Base-by-base conservation (phyloP, 306 rosid species). In the Potentilla sterilis region DNA sequence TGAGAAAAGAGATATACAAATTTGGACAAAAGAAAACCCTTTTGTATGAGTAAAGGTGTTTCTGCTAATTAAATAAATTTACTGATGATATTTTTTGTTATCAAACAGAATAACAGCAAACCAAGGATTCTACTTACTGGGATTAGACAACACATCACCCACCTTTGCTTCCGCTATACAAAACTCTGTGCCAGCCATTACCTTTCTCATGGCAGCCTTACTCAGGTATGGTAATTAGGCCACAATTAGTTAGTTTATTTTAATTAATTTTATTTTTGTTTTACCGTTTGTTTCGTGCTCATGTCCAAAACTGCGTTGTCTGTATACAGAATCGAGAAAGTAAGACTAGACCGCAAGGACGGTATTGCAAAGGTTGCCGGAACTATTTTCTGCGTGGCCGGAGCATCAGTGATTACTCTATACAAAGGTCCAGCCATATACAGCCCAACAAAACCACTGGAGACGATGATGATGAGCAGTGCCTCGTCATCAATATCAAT, bases 81-180 rank as follows among this genome's bases (percentile, higher is more conserved):
- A 46, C 62, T 12, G 3, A 6, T 24, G 41, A 14, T 11, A 13
- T 44, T 14, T 21, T n/a, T 47, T 22, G 40, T 4, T 22, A 58
- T 63, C 63, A 19, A 13, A 75, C 92, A 95, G 99, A 81, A 92
- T 95, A 11, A 95, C 99, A 44, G 97, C 99, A 16, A 95, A 95
- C 83, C 99, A 95, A 80, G 99, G 97, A 42, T 95, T 92, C 84
- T 95, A 95, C 89, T 89, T 95, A 88, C 91, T 95, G 79, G 99
- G 99, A 2, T 83, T 95, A 78, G 99, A 95, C 82, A 90, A 95
- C 88, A 95, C 98, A 38, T 84, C 99, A 1, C 99, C 99, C 18
- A 95, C 99, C 75, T 95, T 95, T 63, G 99, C 99, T 67, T 92
- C 99, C 32, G 96, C 97, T 0, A 95, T 95, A 42, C 99, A 95